phyloP scores from a whole-genome alignment of 306 rosid species.

The Dalbergia cochinchinensis region DNA sequence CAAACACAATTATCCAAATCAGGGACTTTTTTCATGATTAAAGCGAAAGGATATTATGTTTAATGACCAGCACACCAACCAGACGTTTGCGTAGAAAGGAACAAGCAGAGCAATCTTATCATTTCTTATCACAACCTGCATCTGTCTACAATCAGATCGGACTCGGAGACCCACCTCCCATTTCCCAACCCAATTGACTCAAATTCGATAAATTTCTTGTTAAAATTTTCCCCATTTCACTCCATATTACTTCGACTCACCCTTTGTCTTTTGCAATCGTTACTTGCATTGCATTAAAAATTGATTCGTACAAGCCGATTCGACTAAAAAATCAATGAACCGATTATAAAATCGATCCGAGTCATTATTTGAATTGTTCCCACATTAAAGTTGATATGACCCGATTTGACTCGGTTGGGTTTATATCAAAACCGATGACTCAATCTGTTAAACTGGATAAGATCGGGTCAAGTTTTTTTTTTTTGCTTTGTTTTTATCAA shows the following conservation, averaged over 20 bases:
- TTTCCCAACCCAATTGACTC: background rate
- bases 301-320: no score
- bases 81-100: constrained; percentile 16
- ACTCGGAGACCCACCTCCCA: constrained; percentile 15
- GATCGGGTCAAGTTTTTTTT: no score
- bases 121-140: constrained; percentile 25
- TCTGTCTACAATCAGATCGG: background rate
- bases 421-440: no score
- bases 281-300: constrained; percentile 1
- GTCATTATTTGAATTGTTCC: no score
- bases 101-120: background rate
- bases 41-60: constrained; percentile 5
- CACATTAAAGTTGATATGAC: no score
- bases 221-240: background rate
- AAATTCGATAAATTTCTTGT: background rate
- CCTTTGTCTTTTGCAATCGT: constrained; percentile 40
- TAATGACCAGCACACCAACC: constrained; percentile 36
- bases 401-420: no score
- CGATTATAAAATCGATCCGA: no score
- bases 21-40: background rate
- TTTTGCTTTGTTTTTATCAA: no score
- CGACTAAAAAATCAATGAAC: no score
- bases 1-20: constrained; percentile 38
- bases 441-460: no score
- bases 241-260: constrained; percentile 26